Percentiles rank a stretch among this genome's conserved stretches.
Evolutionary conservation across 352 stramenopile genomes (phyloP).

Genomic region (Halophytophthora batemanensis): DNA sequence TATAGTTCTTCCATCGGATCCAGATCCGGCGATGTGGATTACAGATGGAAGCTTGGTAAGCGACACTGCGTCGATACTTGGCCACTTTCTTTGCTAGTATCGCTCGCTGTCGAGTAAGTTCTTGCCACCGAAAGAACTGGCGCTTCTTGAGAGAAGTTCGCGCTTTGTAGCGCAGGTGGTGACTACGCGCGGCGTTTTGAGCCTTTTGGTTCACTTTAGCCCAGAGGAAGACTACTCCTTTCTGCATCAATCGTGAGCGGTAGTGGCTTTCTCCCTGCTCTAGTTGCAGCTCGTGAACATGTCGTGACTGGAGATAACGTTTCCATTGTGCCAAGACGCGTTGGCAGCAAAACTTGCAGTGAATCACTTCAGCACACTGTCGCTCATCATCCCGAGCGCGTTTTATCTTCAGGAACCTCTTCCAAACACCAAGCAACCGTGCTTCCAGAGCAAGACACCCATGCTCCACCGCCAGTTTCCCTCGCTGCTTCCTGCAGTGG

Average conservation of each 20-base stretch:
- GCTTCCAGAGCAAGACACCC: not conserved
- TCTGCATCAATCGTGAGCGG: slow-evolving; percentile 15
- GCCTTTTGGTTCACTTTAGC: slow-evolving; percentile 20
- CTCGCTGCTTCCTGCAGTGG: slow-evolving; percentile 8
- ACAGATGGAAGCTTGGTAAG: slow-evolving; percentile 23
- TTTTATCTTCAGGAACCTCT: slow-evolving; percentile 3
- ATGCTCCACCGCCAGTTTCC: not conserved
- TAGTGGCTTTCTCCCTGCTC: slow-evolving; percentile 13
- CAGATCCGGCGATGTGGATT: slow-evolving; percentile 27
- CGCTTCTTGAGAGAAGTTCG: slow-evolving; percentile 19
- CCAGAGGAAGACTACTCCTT: slow-evolving; percentile 19
- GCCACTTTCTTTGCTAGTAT: slow-evolving; percentile 1
- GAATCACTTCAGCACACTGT: slow-evolving; percentile 9
- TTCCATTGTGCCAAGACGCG: slow-evolving; percentile 16
- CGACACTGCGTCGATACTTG: slow-evolving; percentile 2
- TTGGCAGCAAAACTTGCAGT: slow-evolving; percentile 11
- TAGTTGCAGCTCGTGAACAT: slow-evolving; percentile 1
- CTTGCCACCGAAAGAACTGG: slow-evolving; percentile 24
- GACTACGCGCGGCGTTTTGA: slow-evolving; percentile 14
- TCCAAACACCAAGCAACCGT: slow-evolving; percentile 16
- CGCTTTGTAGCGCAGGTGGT: slow-evolving; percentile 18
- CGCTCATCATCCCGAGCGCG: slow-evolving; percentile 1
- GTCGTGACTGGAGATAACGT: slow-evolving; percentile 6
- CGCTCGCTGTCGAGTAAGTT: slow-evolving; percentile 1
- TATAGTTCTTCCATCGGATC: slow-evolving; percentile 21